These are phyloP conservation scores for Annulohypoxylon moriforme DNA, from an alignment of 495 filamentous ascomycete genomes.

Conservation along the genomic window DNA sequence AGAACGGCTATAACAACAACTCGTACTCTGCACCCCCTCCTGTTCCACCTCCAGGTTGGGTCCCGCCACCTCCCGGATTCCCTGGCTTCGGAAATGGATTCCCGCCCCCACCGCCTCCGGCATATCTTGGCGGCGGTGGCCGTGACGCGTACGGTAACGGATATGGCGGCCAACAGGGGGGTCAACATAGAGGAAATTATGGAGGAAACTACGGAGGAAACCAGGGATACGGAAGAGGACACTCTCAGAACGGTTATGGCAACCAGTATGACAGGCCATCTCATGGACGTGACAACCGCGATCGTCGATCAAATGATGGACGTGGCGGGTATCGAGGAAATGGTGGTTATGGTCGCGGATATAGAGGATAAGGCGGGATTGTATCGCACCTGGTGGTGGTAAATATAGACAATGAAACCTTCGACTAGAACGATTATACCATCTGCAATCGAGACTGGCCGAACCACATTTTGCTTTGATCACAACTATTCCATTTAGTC, in stretches of 20 bases:
- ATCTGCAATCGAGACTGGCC: background rate
- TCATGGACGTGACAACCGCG: slow-evolving; percentile 27
- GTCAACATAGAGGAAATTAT: slow-evolving; percentile 41
- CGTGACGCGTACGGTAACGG: slow-evolving; percentile 45
- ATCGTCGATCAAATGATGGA: slow-evolving; percentile 38
- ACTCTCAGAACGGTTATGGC: slow-evolving; percentile 35
- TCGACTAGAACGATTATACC: background rate
- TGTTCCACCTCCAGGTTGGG: slow-evolving; percentile 53
- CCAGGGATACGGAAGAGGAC: slow-evolving; percentile 34
- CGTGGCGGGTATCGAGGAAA: slow-evolving; percentile 42
- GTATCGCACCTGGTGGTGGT: background rate
- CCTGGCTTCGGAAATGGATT: slow-evolving; percentile 57
- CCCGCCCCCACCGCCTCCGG: slow-evolving; percentile 60
- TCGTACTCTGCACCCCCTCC: slow-evolving; percentile 45
- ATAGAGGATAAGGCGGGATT: slow-evolving; percentile 2
- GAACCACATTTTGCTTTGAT: background rate
- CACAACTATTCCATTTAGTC: background rate
- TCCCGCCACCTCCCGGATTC: slow-evolving; percentile 58
- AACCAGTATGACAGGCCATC: slow-evolving; percentile 39
- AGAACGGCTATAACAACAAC: slow-evolving; percentile 47
- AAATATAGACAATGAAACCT: background rate
- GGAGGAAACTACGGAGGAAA: slow-evolving; percentile 33
- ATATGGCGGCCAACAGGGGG: slow-evolving; percentile 22
- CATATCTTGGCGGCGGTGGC: slow-evolving; percentile 41
- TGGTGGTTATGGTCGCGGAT: slow-evolving; percentile 1